phyloP scores from a whole-genome alignment of 2,329 filamentous ascomycete genomes.

The Monosporascus sp. region DNA sequence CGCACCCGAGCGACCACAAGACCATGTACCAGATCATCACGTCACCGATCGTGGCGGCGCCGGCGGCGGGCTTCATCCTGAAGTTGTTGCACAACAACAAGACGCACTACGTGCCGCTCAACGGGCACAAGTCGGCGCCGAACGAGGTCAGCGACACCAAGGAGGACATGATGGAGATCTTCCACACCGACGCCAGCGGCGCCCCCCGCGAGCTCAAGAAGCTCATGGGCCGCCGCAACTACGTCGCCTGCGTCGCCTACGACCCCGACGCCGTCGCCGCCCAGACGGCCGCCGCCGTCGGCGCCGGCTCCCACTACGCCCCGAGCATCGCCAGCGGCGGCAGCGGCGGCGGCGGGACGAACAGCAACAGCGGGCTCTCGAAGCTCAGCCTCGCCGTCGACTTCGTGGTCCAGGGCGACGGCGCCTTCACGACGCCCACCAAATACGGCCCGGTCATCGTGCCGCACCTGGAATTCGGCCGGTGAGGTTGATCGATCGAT shows the following conservation, averaged over 20 bases:
- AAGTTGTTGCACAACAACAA: constrained; percentile 96
- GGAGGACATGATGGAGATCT: constrained; percentile 99
- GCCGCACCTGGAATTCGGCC: constrained; percentile 74
- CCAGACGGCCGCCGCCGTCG: constrained; percentile 65
- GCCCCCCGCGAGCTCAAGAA: constrained; percentile 76
- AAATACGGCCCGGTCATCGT: constrained; percentile 98
- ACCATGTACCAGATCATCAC: constrained; percentile 99
- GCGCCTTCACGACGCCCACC: constrained; percentile 71
- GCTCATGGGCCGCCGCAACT: constrained; percentile 90
- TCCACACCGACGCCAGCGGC: constrained; percentile 90
- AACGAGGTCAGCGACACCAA: constrained; percentile 84
- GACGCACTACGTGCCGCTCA: constrained; percentile 82
- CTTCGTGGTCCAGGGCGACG: constrained; percentile 94
- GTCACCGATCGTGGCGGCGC: constrained; percentile 85
- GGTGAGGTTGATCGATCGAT: constrained; percentile 32
- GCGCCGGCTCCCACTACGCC: constrained; percentile 34
- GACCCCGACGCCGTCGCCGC: constrained; percentile 81
- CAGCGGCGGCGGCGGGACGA: constrained; percentile 24
- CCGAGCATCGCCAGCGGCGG: constrained; percentile 18
- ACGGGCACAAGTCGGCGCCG: constrained; percentile 67
- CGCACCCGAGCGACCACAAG: constrained; percentile 89
- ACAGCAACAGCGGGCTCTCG: constrained; percentile 41
- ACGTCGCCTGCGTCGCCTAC: constrained; percentile 88
- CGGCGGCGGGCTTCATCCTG: constrained; percentile 77
- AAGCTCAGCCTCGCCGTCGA: constrained; percentile 87